Evolutionary conservation across 2,329 filamentous ascomycete species (phyloP).

Genomic region (Exutisphaerella laricina): DNA sequence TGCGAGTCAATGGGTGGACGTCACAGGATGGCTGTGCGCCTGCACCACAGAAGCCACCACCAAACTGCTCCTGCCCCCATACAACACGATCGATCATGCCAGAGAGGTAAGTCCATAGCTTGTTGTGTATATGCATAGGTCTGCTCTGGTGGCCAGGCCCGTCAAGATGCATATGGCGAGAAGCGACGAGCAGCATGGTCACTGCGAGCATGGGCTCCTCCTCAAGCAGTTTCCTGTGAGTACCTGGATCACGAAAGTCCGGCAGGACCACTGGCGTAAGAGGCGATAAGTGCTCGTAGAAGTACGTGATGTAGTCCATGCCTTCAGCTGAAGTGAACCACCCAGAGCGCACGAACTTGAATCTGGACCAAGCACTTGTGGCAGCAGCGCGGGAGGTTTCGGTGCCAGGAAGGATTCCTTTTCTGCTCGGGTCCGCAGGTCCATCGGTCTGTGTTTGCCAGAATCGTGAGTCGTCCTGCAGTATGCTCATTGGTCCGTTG

Average conservation of each 20-base stretch:
- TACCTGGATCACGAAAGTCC: slow-evolving; percentile 76
- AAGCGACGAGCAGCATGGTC: slow-evolving; percentile 84
- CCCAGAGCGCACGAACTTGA: slow-evolving; percentile 90
- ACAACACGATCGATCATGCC: slow-evolving; percentile 94
- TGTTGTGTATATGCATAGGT: slow-evolving; percentile 87
- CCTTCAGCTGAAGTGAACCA: slow-evolving; percentile 95
- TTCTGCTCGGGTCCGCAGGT: slow-evolving; percentile 14
- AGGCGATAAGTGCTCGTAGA: slow-evolving; percentile 85
- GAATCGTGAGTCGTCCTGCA: slow-evolving; percentile 18
- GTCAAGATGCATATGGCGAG: slow-evolving; percentile 73
- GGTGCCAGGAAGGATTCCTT: slow-evolving; percentile 29
- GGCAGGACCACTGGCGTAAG: slow-evolving; percentile 91
- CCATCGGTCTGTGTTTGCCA: slow-evolving; percentile 25
- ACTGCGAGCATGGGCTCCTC: slow-evolving; percentile 92
- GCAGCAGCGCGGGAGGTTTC: slow-evolving; percentile 52
- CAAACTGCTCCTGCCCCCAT: slow-evolving; percentile 95
- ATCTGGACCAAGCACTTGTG: slow-evolving; percentile 79
- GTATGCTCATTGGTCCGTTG: slow-evolving; percentile 18
- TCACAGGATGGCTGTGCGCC: slow-evolving; percentile 62
- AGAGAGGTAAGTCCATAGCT: slow-evolving; percentile 88
- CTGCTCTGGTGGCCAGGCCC: slow-evolving; percentile 77
- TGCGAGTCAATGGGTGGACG: slow-evolving; percentile 53
- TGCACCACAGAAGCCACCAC: slow-evolving; percentile 75
- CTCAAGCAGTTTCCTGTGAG: slow-evolving; percentile 71
- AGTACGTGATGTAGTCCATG: slow-evolving; percentile 91